Evolutionary conservation across 2,329 filamentous ascomycete species (phyloP), one percentile per base, ranked within the genome.

Genomic region (Calycina herbarum): DNA sequence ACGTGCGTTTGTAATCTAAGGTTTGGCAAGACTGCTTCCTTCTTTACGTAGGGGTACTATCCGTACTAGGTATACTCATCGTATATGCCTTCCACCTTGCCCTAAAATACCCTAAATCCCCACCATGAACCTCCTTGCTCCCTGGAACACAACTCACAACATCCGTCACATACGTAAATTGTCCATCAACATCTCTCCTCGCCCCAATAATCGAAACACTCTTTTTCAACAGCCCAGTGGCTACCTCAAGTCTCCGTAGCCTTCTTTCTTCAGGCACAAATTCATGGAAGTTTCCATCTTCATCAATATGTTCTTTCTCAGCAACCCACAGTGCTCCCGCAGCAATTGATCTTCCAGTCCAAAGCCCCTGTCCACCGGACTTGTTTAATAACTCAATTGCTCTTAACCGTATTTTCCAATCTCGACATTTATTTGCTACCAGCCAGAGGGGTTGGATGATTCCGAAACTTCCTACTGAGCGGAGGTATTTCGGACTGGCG

Each of bases 391-490:
- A n/a, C 20, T 58, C 56, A n/a, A 58, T 58, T 33, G 56, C 29
- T 33, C 11, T 20, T n/a, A 13, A 38, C 20, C 56, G 17, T n/a
- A 33, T 58, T 58, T 15, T n/a, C 56, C 56, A 58, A 35, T 58
- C 29, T 31, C 56, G 24, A n/a, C 56, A 58, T 27, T 33, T 58
- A 5, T 20, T 58, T 58, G 56, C 56, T 58, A 58, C 56, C 10
- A 58, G 13, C 56, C 56, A 58, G 13, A 58, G 56, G 5, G 56
- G 56, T 33, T 58, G 56, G 11, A 58, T 38, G 15, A 58, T 33
- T 33, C 56, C 56, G 10, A 58, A 58, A 38, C 35, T 58, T 38
- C 56, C 29, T 8, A 48, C 45, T 3, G 56, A 58, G 29, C 29
- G n/a, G 29, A 35, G 29, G 15, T 38, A 33, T 3, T 58, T 35